Base-by-base conservation (phyloP, 768 basidiomycete species). In the Hypholoma fasciculare region DNA sequence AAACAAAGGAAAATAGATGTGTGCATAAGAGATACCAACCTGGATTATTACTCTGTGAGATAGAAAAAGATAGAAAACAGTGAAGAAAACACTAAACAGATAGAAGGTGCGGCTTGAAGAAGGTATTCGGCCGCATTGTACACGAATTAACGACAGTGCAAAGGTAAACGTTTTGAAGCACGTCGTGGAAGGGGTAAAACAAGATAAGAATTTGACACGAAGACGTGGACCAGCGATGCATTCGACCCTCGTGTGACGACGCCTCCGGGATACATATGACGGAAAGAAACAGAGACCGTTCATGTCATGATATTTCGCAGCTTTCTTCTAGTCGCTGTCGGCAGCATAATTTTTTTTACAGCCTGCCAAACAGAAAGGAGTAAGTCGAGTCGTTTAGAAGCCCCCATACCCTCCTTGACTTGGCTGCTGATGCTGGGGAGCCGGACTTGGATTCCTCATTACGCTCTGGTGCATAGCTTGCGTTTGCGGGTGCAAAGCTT, bases 381-480 rank as follows among this genome's bases (percentile, higher is more conserved):
- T n/a, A 7, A 7, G 19, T 48, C 7, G 23, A 12, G 14, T 16
- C 20, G 48, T 38, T 61, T 58, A 63, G 39, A 63, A 67, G 11
- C 58, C 59, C 20, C 51, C 39, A 49, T 58, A 60, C 4, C 49
- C 54, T 17, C 57, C 57, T 52, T 65, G 64, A n/a, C 53, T 58
- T 23, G 64, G 58, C 59, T 71, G 72, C n/a, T 59, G 63, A 43
- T 68, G 67, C 48, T 65, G 67, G 11, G 85, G 86, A 13, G 77
- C 81, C 13, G 90, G 88, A 68, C 84, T 90, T 12, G 89, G 83
- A 71, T 93, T 88, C 58, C 91, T 83, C 89, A 93, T 87, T 56
- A 92, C 88, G 62, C 89, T 91, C 67, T 88, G 86, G 54, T 91
- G 90, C 86, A 92, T 90, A n/a, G 89, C 83, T 61, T 89, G 88